phyloP scores from a whole-genome alignment of 371 early-diverging fungal species.

The Lichtheimia ornata region DNA sequence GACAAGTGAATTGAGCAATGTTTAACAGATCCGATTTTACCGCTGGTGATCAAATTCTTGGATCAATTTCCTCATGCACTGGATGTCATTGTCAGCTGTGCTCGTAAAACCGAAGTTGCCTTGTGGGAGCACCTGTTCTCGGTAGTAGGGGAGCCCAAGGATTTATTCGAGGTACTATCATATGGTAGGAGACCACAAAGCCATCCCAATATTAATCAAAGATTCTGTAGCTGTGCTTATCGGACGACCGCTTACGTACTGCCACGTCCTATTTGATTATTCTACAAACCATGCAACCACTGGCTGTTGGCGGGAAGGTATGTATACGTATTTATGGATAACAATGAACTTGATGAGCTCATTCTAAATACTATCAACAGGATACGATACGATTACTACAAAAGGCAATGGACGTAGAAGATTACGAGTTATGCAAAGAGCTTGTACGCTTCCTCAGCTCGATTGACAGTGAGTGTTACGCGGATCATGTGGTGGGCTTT shows the following conservation, averaged over 20 bases:
- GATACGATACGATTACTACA: slow-evolving; percentile 74
- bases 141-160: slow-evolving; percentile 77
- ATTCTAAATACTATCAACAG: slow-evolving; percentile 17
- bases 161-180: slow-evolving; percentile 71
- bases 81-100: slow-evolving; percentile 87
- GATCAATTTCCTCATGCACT: slow-evolving; percentile 73
- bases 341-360: background rate
- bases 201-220: background rate
- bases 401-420: slow-evolving; percentile 72
- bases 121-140: slow-evolving; percentile 88
- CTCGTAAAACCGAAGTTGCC: slow-evolving; percentile 87
- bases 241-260: slow-evolving; percentile 67
- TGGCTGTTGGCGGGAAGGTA: slow-evolving; percentile 62
- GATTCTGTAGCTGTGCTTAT: slow-evolving; percentile 62
- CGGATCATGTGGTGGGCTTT: background rate
- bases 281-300: slow-evolving; percentile 81
- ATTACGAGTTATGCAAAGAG: slow-evolving; percentile 83
- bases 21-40: slow-evolving; percentile 62
- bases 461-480: slow-evolving; percentile 65
- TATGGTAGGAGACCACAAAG: background rate
- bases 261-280: slow-evolving; percentile 88
- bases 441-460: slow-evolving; percentile 80
- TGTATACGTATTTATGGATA: background rate
- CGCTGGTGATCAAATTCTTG: slow-evolving; percentile 70
- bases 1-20: background rate